phyloP scores from a whole-genome alignment of 164 flowering plant species.

The Platanus orientalis region DNA sequence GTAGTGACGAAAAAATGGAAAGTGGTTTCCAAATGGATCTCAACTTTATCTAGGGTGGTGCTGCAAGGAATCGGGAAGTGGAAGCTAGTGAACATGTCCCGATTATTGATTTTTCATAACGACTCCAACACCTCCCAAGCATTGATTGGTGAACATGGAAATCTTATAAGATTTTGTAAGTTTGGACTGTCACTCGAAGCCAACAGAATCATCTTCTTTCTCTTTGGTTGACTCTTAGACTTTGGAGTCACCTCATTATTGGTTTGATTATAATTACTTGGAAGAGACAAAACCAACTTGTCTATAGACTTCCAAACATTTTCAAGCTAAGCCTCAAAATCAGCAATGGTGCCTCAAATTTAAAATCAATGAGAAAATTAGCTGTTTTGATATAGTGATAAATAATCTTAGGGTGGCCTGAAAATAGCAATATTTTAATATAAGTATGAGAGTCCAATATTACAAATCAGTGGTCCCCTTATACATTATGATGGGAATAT shows the following conservation, averaged over 20 bases:
- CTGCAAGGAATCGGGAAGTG: too few species aligned
- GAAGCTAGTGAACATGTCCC: too few species aligned
- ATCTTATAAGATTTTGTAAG: slow-evolving; percentile 53
- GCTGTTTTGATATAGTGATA: slow-evolving; percentile 95
- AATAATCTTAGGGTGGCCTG: slow-evolving; percentile 96
- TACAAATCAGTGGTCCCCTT: not conserved
- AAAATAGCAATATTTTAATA: slow-evolving; percentile 11
- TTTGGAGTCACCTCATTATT: slow-evolving; percentile 41
- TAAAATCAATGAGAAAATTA: slow-evolving; percentile 84
- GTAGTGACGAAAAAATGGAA: too few species aligned
- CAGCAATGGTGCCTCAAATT: slow-evolving; percentile 91
- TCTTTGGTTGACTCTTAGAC: slow-evolving; percentile 47
- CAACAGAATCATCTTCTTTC: slow-evolving; percentile 77
- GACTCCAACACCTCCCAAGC: slow-evolving; percentile 53
- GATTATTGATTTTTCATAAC: too few species aligned
- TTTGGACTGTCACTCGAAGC: slow-evolving; percentile 61
- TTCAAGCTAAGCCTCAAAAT: slow-evolving; percentile 93
- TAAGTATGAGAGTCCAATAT: not conserved
- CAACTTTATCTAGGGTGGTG: too few species aligned
- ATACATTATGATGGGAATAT: not conserved
- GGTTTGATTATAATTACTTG: slow-evolving; percentile 39
- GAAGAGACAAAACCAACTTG: slow-evolving; percentile 84
- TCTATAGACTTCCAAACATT: slow-evolving; percentile 95
- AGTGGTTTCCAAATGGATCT: too few species aligned
- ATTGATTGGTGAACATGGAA: slow-evolving; percentile 87